phyloP scores from a whole-genome alignment of 257 asterid genomes.

The Ophiorrhiza pumila region DNA sequence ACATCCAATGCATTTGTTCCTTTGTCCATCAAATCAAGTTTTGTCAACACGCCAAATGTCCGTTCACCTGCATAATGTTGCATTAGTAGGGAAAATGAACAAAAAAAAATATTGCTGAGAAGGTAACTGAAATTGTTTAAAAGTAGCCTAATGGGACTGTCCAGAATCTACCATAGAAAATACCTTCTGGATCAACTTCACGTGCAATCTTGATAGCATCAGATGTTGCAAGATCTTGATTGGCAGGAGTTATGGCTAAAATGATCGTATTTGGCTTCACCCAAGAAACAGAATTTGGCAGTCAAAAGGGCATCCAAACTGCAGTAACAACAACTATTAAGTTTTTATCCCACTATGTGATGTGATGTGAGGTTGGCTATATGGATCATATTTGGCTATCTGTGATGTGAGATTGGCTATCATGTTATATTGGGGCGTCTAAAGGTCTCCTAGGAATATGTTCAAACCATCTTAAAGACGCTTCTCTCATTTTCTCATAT shows the following conservation, averaged over 20 bases:
- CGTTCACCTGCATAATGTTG: conserved; percentile 37
- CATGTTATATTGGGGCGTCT: too few relatives aligned
- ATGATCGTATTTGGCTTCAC: conserved; percentile 44
- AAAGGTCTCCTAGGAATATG: too few relatives aligned
- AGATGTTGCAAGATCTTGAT: conserved; percentile 51
- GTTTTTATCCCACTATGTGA: too few relatives aligned
- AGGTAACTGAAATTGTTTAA: background rate
- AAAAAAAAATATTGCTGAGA: background rate
- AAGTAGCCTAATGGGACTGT: background rate
- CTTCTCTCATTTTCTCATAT: too few relatives aligned
- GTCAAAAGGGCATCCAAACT: conserved; percentile 5
- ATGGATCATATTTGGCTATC: too few relatives aligned
- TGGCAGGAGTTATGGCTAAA: conserved; percentile 49
- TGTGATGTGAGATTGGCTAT: too few relatives aligned
- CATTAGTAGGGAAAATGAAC: background rate
- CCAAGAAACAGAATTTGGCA: background rate
- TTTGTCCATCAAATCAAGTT: conserved; percentile 47
- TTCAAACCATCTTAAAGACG: too few relatives aligned
- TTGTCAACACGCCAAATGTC: conserved; percentile 44
- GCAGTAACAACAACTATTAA: too few relatives aligned
- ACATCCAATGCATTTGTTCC: conserved; percentile 52
- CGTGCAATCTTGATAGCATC: conserved; percentile 47
- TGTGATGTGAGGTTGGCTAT: too few relatives aligned
- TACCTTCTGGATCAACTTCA: conserved; percentile 50
- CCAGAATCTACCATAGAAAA: conserved; percentile 4